Conservation (phyloP, 176 grass and related monocot genomes). For the Ensete glaucum region DNA sequence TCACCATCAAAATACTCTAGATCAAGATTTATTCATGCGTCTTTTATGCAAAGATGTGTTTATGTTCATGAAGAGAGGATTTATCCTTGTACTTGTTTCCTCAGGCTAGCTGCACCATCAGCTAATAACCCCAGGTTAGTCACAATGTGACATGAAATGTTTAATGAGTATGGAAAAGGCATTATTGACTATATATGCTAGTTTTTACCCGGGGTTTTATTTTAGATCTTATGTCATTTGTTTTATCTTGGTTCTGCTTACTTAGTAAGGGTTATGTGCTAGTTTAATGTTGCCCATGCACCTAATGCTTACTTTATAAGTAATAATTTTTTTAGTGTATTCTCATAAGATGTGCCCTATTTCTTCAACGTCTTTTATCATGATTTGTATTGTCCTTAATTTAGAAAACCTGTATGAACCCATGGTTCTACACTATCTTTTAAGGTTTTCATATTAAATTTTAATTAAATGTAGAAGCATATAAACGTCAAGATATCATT, state of each 20-base stretch:
- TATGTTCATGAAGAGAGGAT: neutral
- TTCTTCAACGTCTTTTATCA: neutral
- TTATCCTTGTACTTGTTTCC: neutral
- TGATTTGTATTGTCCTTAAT: neutral
- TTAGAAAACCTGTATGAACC: neutral
- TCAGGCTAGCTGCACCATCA: neutral
- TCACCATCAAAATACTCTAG: neutral
- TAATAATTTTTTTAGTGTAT: neutral
- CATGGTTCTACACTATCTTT: too few relatives aligned
- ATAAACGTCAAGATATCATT: neutral
- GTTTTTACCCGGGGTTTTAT: neutral
- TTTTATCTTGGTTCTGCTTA: neutral
- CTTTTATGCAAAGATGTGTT: neutral
- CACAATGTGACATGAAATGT: neutral
- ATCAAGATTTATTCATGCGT: neutral
- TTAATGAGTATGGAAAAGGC: neutral
- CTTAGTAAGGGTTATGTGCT: neutral
- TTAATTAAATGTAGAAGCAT: neutral
- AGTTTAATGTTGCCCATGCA: neutral
- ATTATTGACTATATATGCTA: neutral
- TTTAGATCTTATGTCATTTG: neutral
- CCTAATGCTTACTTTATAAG: neutral
- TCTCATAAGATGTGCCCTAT: neutral
- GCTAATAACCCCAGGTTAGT: constrained; percentile 10
- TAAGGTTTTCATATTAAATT: neutral